Conservation (phyloP, 768 basidiomycete species). For the Psilocybe tampanensis region DNA sequence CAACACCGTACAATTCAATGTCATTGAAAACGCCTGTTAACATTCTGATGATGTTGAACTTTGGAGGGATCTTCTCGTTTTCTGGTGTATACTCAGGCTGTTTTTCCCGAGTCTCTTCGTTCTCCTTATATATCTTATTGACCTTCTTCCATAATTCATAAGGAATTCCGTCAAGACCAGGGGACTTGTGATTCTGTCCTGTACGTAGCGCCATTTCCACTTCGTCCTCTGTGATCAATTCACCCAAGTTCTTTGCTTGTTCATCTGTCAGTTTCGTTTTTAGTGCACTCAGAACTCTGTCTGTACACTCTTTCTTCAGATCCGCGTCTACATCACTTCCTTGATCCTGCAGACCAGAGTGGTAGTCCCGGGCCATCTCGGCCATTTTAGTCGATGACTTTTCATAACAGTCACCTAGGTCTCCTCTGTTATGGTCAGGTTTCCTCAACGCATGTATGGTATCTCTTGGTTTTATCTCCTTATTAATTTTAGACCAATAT, state of each 20-base stretch:
- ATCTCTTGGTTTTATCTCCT: conserved; percentile 4
- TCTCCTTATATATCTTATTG: background rate
- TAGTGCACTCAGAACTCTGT: background rate
- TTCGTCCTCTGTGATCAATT: conserved; percentile 15
- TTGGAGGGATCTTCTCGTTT: background rate
- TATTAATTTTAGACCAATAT: conserved; percentile 5
- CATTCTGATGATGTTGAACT: conserved; percentile 13
- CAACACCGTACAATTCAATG: conserved; percentile 27
- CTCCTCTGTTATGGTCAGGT: background rate
- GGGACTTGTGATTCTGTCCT: conserved; percentile 19
- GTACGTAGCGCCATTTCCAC: conserved; percentile 13
- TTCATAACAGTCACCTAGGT: background rate
- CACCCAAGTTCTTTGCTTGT: conserved; percentile 1
- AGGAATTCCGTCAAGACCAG: conserved; percentile 1
- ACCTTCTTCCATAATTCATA: conserved; percentile 31
- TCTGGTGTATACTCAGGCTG: no score
- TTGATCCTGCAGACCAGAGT: conserved; percentile 27
- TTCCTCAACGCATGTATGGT: background rate
- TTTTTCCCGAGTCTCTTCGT: no score
- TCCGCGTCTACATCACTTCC: background rate
- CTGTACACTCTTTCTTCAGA: background rate
- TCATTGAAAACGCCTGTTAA: conserved; percentile 25
- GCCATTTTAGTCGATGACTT: conserved; percentile 26
- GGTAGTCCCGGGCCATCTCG: conserved; percentile 26
- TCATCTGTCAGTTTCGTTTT: background rate